Evolutionary conservation across 352 stramenopile genomes (phyloP).

Genomic region (Phytophthora tentaculata): DNA sequence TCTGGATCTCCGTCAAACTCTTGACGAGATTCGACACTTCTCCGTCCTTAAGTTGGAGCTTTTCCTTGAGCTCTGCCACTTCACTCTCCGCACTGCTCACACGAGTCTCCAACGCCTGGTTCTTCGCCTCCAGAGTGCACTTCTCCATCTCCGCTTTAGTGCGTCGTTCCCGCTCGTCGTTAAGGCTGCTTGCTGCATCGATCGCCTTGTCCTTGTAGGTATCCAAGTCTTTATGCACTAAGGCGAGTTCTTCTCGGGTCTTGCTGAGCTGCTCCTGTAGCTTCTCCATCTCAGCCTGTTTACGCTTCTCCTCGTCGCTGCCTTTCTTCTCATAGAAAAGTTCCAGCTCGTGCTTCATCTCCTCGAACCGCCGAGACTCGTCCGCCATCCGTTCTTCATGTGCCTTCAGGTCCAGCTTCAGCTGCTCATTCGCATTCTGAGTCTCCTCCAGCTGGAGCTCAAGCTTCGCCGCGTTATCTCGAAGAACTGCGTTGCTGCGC

Average conservation of each 20-base stretch:
- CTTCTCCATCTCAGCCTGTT: conserved; percentile 57
- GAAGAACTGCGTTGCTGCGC: conserved; percentile 37
- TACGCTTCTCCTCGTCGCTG: conserved; percentile 58
- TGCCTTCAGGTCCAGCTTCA: conserved; percentile 64
- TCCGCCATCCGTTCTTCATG: conserved; percentile 55
- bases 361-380: conserved; percentile 60
- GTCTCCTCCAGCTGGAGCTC: conserved; percentile 60
- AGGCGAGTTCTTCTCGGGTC: conserved; percentile 56
- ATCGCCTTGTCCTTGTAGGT: conserved; percentile 50
- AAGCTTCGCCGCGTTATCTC: conserved; percentile 47
- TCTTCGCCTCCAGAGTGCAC: conserved; percentile 63
- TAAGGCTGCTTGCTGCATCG: conserved; percentile 50
- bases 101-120: conserved; percentile 58
- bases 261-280: conserved; percentile 58
- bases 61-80: conserved; percentile 57
- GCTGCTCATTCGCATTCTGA: conserved; percentile 62
- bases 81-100: conserved; percentile 43
- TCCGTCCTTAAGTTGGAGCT: conserved; percentile 70
- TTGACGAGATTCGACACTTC: conserved; percentile 71
- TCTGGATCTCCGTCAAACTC: conserved; percentile 80
- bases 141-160: conserved; percentile 69
- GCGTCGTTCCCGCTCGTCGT: conserved; percentile 59
- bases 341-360: conserved; percentile 73
- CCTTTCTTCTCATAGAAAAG: conserved; percentile 68
- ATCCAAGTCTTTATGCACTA: conserved; percentile 55